A percentile compares a stretch with the other conserved stretches of the same genome.
Evolutionary conservation across 2,329 filamentous ascomycete species (phyloP).

Genomic region (Ceratocystis variospora): DNA sequence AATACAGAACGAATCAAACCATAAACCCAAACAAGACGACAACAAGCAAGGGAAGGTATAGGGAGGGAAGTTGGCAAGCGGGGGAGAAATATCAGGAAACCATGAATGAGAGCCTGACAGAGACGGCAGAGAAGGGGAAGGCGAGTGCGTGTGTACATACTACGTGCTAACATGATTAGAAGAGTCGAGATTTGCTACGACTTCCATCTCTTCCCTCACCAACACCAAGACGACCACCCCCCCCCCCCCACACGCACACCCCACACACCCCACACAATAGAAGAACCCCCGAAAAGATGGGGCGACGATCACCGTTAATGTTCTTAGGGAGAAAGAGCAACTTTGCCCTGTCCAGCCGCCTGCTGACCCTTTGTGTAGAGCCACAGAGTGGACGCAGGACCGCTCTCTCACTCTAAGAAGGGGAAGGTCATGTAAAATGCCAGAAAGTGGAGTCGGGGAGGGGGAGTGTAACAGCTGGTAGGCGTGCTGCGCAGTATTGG

Average conservation of each 20-base stretch:
- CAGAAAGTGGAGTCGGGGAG: too few relatives aligned
- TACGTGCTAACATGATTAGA: background rate
- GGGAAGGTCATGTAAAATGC: background rate
- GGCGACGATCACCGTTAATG: background rate
- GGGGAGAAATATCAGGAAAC: background rate
- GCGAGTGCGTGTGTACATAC: background rate
- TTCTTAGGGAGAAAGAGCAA: too few relatives aligned
- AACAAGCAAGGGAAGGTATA: background rate
- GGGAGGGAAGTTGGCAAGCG: background rate
- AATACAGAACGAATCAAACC: background rate
- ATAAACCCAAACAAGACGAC: constrained; percentile 1
- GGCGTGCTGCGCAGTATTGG: too few relatives aligned
- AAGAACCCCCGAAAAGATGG: background rate
- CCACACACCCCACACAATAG: background rate
- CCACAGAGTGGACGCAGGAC: background rate
- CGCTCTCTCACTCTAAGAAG: background rate
- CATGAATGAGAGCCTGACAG: background rate
- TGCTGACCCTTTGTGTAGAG: background rate
- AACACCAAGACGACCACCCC: too few relatives aligned
- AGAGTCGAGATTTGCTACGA: background rate
- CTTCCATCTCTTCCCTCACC: background rate
- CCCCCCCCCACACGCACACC: too few relatives aligned
- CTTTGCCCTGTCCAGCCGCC: too few relatives aligned
- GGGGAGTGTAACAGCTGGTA: too few relatives aligned
- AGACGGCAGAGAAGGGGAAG: background rate